A percentile compares a stretch with the other conserved stretches of the same genome.
Conservation (phyloP, 306 rosid species). For the Quercus cerris region DNA sequence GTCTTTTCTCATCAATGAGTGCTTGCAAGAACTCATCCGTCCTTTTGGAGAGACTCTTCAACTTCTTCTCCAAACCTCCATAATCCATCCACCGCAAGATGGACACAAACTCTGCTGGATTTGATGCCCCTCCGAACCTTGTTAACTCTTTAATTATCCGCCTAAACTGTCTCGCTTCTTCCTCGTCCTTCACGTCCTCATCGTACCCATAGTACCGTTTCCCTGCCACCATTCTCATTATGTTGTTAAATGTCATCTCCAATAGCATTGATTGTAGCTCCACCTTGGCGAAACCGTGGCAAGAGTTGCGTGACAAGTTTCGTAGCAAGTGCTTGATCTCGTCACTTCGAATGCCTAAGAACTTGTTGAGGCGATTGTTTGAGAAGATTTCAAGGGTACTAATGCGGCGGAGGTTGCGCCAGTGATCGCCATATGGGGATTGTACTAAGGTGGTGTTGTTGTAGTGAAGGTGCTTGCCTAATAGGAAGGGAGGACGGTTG, state of each 20-base stretch:
- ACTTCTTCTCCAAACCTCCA: not conserved
- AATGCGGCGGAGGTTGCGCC: slow-evolving; percentile 85
- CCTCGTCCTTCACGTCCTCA: slow-evolving; percentile 17
- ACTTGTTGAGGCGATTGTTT: slow-evolving; percentile 21
- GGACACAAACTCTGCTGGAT: slow-evolving; percentile 41
- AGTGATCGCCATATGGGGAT: slow-evolving; percentile 64
- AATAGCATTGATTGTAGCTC: slow-evolving; percentile 30
- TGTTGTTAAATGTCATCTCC: slow-evolving; percentile 50
- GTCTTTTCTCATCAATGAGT: slow-evolving; percentile 11
- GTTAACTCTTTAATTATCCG: slow-evolving; percentile 20
- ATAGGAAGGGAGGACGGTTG: too few relatives aligned
- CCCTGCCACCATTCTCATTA: slow-evolving; percentile 67
- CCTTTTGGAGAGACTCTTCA: slow-evolving; percentile 20
- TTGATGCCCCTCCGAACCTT: slow-evolving; percentile 10
- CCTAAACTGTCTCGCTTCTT: slow-evolving; percentile 45
- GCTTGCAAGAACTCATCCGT: slow-evolving; percentile 23
- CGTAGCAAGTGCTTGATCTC: slow-evolving; percentile 35
- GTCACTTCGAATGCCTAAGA: slow-evolving; percentile 29
- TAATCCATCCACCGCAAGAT: slow-evolving; percentile 36
- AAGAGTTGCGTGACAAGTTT: slow-evolving; percentile 12
- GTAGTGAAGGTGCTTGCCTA: not conserved
- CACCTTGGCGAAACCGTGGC: slow-evolving; percentile 22
- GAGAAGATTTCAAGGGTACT: slow-evolving; percentile 58
- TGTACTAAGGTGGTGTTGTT: slow-evolving; percentile 24
- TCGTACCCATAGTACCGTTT: slow-evolving; percentile 50